Evolutionary conservation across 2,329 filamentous ascomycete species (phyloP).

Genomic region (Basipetospora sp.): DNA sequence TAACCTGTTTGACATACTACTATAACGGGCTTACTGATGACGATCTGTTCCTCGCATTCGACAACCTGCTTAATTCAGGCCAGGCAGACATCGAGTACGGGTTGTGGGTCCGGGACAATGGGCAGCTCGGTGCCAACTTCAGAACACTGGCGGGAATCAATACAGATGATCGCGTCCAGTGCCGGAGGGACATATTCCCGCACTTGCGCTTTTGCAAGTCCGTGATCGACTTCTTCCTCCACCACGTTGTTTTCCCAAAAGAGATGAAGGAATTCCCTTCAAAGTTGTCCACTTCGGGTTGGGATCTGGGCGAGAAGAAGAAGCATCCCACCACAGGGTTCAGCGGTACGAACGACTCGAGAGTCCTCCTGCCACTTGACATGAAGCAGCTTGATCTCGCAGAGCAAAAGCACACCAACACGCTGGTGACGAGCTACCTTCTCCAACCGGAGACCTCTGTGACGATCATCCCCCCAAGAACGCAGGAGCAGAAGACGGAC

Average conservation of each 20-base stretch:
- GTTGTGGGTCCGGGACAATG: conserved; percentile 29
- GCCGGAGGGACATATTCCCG: conserved; percentile 34
- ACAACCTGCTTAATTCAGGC: conserved; percentile 33
- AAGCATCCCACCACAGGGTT: conserved; percentile 45
- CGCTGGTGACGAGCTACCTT: conserved; percentile 45
- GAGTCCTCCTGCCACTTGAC: conserved; percentile 39
- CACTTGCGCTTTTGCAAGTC: conserved; percentile 35
- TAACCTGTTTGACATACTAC: conserved; percentile 44
- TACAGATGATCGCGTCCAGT: conserved; percentile 37
- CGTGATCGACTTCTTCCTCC: conserved; percentile 49
- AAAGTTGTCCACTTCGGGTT: conserved; percentile 52
- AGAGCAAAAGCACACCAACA: conserved; percentile 49
- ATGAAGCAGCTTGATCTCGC: conserved; percentile 41
- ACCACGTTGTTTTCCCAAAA: conserved; percentile 42
- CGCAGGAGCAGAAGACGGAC: conserved; percentile 12
- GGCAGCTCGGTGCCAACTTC: conserved; percentile 22
- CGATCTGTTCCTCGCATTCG: conserved; percentile 33
- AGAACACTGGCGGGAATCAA: conserved; percentile 38
- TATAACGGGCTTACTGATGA: conserved; percentile 37
- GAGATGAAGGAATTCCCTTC: conserved; percentile 47
- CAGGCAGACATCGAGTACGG: conserved; percentile 37
- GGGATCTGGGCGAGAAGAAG: conserved; percentile 44
- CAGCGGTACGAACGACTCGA: conserved; percentile 53
- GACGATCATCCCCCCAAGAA: conserved; percentile 12
- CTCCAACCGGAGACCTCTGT: conserved; percentile 37